phyloP scores from a whole-genome alignment of 2,329 filamentous ascomycete species.

The Phialophora chinensis region DNA sequence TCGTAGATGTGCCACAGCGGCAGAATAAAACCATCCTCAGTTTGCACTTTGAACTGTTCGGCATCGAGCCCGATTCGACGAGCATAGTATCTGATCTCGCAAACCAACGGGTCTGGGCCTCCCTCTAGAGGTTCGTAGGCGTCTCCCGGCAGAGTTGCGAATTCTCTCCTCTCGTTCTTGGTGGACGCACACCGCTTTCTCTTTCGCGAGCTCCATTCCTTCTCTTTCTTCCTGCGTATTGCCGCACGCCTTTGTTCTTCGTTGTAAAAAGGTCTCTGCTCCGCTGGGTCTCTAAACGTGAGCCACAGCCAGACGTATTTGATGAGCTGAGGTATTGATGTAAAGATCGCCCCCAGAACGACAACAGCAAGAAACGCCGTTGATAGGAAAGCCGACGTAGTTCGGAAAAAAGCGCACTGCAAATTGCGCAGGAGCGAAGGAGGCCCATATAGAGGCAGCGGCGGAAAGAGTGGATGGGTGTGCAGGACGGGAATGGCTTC shows the following conservation, averaged over 20 bases:
- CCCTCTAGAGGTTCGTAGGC: slow-evolving; percentile 79
- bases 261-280: slow-evolving; percentile 69
- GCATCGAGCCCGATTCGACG: slow-evolving; percentile 84
- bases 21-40: slow-evolving; percentile 91
- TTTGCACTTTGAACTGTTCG: slow-evolving; percentile 83
- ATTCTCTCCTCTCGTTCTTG: slow-evolving; percentile 39
- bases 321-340: slow-evolving; percentile 63
- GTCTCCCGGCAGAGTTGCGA: slow-evolving; percentile 44
- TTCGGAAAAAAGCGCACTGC: slow-evolving; percentile 69
- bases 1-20: slow-evolving; percentile 89
- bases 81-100: slow-evolving; percentile 85
- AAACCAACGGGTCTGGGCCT: slow-evolving; percentile 76
- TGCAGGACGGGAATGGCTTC: slow-evolving; percentile 64
- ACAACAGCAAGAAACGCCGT: slow-evolving; percentile 77
- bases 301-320: slow-evolving; percentile 59
- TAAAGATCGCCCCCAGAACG: slow-evolving; percentile 74
- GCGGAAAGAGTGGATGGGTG: slow-evolving; percentile 83
- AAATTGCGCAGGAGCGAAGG: slow-evolving; percentile 69
- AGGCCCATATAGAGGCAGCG: slow-evolving; percentile 80
- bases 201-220: slow-evolving; percentile 64
- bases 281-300: slow-evolving; percentile 66
- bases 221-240: slow-evolving; percentile 63
- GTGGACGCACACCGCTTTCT: slow-evolving; percentile 42
- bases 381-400: slow-evolving; percentile 76
- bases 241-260: slow-evolving; percentile 70